phyloP scores from a whole-genome alignment of 495 filamentous ascomycete genomes.

The Cetradonia linearis region DNA sequence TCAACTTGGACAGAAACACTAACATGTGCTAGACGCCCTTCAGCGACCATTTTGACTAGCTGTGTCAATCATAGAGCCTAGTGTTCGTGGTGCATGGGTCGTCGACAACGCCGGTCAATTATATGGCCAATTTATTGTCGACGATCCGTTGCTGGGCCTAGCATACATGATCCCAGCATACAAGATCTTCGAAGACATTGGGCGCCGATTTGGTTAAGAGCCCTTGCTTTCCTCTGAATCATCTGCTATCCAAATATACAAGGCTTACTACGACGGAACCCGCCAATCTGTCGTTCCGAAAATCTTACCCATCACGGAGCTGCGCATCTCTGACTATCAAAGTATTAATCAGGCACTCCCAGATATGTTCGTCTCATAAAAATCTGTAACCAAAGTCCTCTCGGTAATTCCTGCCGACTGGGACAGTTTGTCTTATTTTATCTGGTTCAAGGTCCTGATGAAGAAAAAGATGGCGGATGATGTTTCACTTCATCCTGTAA shows the following conservation, averaged over 20 bases:
- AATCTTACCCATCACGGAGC: no score
- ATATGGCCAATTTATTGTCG: background rate
- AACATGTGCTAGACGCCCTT: background rate
- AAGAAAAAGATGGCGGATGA: no score
- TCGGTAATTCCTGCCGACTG: no score
- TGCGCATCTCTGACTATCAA: no score
- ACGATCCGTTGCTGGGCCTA: background rate
- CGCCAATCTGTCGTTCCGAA: no score
- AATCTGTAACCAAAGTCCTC: no score
- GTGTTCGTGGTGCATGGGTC: constrained; percentile 9
- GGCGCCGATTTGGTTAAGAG: constrained; percentile 4
- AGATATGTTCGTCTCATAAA: no score
- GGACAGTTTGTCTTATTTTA: no score
- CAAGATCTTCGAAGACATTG: constrained; percentile 8
- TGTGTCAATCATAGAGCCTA: background rate
- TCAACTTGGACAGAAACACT: background rate
- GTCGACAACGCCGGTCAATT: background rate
- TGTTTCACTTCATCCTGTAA: no score
- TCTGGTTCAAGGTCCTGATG: no score
- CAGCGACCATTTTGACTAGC: background rate
- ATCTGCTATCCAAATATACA: background rate
- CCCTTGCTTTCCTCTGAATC: background rate
- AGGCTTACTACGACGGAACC: background rate
- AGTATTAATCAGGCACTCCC: no score
- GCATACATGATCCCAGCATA: constrained; percentile 13